Evolutionary conservation across 257 asterid species (phyloP), one percentile per base, ranked within the genome.

Genomic region (Jacaranda copaia): DNA sequence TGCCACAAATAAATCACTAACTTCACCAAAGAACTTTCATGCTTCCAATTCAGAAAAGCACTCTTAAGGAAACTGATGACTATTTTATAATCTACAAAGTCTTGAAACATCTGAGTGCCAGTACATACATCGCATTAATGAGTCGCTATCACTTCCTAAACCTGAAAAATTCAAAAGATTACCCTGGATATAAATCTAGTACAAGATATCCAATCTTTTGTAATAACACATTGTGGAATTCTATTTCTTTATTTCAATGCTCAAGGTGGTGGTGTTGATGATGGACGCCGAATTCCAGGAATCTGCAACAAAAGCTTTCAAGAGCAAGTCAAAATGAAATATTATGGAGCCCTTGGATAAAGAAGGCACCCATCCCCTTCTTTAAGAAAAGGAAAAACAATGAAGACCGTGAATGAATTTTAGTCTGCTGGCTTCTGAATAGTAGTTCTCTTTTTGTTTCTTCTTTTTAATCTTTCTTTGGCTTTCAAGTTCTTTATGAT

Each of bases 201-300:
- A 40, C 83, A 65, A 32, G 62, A 49, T 15, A 19, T 11, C 57
- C 67, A 66, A 15, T 36, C 61, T 25, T 8, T 19, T 53, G 20
- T 58, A 16, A 38, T n/a, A 35, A 11, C 69, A 39, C 35, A 9
- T 51, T 45, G 15, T 15, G 40, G 75, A 71, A 15, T 10, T 42
- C 74, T 46, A 70, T 39, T 40, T 38, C 10, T 3, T 13, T 13
- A 13, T 77, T 45, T 70, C 68, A 69, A 19, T 58, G 71, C 70
- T 43, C 70, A 38, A 71, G 63, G 52, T 60, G 79, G 52, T 60
- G 79, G 67, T 59, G 73, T 40, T 65, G 78, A 55, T 13, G 80
- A 67, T 57, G 87, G 84, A 16, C 85, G 79, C 3, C 36, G 81
- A 72, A 85, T 57, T 40, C 89, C 91, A 5, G 89, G 89, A 62